Percentiles rank a stretch among this genome's conserved stretches.
These are phyloP conservation scores for Ophiosphaerella narmari DNA, from an alignment of 2,329 filamentous ascomycete species.

Conservation along the genomic window DNA sequence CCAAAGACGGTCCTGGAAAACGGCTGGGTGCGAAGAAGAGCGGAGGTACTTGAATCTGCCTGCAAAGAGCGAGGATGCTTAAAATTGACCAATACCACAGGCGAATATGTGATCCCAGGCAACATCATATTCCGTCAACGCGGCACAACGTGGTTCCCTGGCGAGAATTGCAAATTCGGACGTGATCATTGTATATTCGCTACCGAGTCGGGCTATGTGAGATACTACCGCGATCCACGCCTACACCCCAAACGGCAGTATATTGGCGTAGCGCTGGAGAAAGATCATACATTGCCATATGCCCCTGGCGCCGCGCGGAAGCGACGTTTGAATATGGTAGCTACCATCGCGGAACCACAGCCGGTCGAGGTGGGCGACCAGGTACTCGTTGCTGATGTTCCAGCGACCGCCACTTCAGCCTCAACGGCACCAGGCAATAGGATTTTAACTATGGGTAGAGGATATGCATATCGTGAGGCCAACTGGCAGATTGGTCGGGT, in stretches of 20 bases:
- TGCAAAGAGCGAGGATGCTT: not conserved
- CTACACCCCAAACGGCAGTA: slow-evolving; percentile 86
- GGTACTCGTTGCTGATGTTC: slow-evolving; percentile 21
- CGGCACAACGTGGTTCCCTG: slow-evolving; percentile 91
- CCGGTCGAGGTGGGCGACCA: slow-evolving; percentile 20
- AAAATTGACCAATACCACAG: slow-evolving; percentile 49
- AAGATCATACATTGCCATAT: slow-evolving; percentile 78
- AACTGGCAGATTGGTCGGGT: slow-evolving; percentile 71
- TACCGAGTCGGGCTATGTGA: slow-evolving; percentile 83
- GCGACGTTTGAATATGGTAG: slow-evolving; percentile 75
- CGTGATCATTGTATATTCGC: slow-evolving; percentile 96
- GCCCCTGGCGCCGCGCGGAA: slow-evolving; percentile 73
- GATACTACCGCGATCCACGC: slow-evolving; percentile 90
- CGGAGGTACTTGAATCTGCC: slow-evolving; percentile 62
- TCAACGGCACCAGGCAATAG: slow-evolving; percentile 40
- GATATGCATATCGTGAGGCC: slow-evolving; percentile 67
- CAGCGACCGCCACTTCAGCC: slow-evolving; percentile 23
- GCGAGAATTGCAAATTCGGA: slow-evolving; percentile 93
- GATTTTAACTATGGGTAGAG: slow-evolving; percentile 48
- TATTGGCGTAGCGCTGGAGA: slow-evolving; percentile 90
- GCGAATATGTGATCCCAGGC: slow-evolving; percentile 90
- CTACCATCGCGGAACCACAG: slow-evolving; percentile 45
- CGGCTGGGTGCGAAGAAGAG: slow-evolving; percentile 93
- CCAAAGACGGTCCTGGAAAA: slow-evolving; percentile 75
- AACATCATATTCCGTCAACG: slow-evolving; percentile 99